These are phyloP conservation scores for Russula abietina DNA, from an alignment of 768 basidiomycete species.

Conservation along the genomic window DNA sequence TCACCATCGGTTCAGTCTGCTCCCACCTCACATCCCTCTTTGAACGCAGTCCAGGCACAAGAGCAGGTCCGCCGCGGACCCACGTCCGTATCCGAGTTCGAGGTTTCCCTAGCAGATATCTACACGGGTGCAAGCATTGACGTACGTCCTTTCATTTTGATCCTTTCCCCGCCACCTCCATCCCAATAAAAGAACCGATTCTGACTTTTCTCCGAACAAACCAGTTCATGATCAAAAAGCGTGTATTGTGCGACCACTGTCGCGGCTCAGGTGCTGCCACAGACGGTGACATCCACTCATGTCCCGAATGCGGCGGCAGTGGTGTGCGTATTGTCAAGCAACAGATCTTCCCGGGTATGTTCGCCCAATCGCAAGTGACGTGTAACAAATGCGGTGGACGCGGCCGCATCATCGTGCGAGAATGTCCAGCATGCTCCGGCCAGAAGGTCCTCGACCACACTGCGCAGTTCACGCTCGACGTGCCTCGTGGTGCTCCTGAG, in stretches of 20 bases:
- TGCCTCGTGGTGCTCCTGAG: conserved; percentile 85
- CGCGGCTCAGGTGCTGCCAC: conserved; percentile 92
- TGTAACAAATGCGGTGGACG: conserved; percentile 83
- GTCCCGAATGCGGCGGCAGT: conserved; percentile 73
- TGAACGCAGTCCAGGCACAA: conserved; percentile 36
- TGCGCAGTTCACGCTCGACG: conserved; percentile 79
- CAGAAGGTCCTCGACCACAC: conserved; percentile 76
- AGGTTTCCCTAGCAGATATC: conserved; percentile 83
- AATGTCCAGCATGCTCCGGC: conserved; percentile 79
- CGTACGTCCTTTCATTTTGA: conserved; percentile 36
- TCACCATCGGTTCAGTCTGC: background rate
- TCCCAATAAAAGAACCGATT: background rate
- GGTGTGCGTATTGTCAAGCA: conserved; percentile 84
- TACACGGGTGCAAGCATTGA: conserved; percentile 84
- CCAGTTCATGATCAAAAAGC: conserved; percentile 89
- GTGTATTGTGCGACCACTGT: conserved; percentile 93
- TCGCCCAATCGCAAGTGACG: conserved; percentile 76
- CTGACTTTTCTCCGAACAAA: background rate
- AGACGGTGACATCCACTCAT: conserved; percentile 82
- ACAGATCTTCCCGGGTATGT: conserved; percentile 97
- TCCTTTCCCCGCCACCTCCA: background rate
- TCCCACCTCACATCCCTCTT: background rate
- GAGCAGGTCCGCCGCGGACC: conserved; percentile 72
- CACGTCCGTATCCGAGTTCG: conserved; percentile 72
- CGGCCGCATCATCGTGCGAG: conserved; percentile 68